Evolutionary conservation across 495 filamentous ascomycete genomes (phyloP).

Genomic region (Penicillium macrosclerotiorum): DNA sequence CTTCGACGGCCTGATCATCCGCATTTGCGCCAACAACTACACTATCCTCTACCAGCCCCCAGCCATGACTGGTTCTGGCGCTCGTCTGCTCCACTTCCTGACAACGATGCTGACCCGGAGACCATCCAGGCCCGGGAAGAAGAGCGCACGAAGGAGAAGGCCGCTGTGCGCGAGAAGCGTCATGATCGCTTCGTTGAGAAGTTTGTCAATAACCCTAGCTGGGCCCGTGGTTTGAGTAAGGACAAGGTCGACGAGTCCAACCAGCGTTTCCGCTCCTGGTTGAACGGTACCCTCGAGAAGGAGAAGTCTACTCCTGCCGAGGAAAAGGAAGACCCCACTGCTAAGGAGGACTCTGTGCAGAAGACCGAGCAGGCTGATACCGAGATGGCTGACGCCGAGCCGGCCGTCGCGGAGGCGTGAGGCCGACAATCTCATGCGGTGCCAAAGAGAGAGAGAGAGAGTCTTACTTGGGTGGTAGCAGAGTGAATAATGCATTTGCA

Average conservation of each 20-base stretch:
- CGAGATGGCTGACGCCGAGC: conserved; percentile 39
- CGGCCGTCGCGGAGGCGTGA: conserved; percentile 11
- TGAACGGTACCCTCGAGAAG: conserved; percentile 32
- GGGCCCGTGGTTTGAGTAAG: conserved; percentile 70
- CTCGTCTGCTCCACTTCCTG: conserved; percentile 22
- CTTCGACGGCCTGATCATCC: conserved; percentile 71
- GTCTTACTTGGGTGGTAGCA: not conserved
- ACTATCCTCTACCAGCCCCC: conserved; percentile 72
- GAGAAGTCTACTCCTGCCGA: conserved; percentile 19
- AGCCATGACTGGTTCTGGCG: conserved; percentile 63
- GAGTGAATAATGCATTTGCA: conserved; percentile 13
- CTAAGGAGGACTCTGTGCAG: conserved; percentile 7
- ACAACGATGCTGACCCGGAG: conserved; percentile 23
- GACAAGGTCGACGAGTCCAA: conserved; percentile 71
- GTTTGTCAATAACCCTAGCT: conserved; percentile 69
- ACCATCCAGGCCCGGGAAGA: conserved; percentile 33
- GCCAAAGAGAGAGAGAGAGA: not conserved
- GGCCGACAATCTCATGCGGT: not conserved
- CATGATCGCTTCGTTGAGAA: conserved; percentile 66
- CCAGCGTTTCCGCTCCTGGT: conserved; percentile 53
- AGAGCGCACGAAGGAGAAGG: conserved; percentile 41
- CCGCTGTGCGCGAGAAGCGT: conserved; percentile 53
- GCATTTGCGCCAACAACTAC: conserved; percentile 79
- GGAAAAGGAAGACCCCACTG: not conserved
- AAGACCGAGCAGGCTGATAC: conserved; percentile 24